Conservation (phyloP, 1,284 basidiomycete species). For the Grifola frondosa region DNA sequence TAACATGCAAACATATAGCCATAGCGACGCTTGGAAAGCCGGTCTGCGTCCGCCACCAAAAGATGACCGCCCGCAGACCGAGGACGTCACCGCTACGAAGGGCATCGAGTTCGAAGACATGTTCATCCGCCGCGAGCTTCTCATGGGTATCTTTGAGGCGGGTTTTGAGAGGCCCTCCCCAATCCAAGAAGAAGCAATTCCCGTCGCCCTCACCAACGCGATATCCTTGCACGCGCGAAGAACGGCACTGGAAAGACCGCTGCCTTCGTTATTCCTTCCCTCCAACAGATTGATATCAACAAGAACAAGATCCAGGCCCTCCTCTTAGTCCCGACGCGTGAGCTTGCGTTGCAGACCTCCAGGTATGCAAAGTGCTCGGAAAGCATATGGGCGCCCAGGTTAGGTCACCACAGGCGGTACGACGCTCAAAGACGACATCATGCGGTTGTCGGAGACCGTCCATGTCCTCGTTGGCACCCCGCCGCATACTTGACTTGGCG, state of each 20-base stretch:
- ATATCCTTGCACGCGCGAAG: conserved; percentile 90
- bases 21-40: conserved; percentile 61
- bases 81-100: conserved; percentile 91
- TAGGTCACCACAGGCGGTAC: conserved; percentile 99
- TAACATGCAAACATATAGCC: conserved; percentile 12
- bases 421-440: conserved; percentile 96
- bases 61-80: conserved; percentile 90
- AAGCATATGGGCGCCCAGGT: conserved; percentile 96
- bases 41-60: conserved; percentile 85
- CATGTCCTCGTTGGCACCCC: conserved; percentile 98
- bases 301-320: conserved; percentile 94
- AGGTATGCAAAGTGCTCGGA: conserved; percentile 96
- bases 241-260: conserved; percentile 96
- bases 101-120: conserved; percentile 89
- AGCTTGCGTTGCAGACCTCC: conserved; percentile 95
- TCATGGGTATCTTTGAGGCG: conserved; percentile 91
- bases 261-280: conserved; percentile 95
- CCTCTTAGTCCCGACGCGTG: conserved; percentile 91
- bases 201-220: conserved; percentile 85
- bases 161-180: conserved; percentile 97
- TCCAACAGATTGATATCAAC: conserved; percentile 88
- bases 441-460: conserved; percentile 87
- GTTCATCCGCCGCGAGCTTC: conserved; percentile 61
- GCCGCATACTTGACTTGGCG: conserved; percentile 92
- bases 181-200: conserved; percentile 98